Base-by-base conservation (phyloP, 2,329 filamentous ascomycete genomes). In the Trichoderma polysporum region DNA sequence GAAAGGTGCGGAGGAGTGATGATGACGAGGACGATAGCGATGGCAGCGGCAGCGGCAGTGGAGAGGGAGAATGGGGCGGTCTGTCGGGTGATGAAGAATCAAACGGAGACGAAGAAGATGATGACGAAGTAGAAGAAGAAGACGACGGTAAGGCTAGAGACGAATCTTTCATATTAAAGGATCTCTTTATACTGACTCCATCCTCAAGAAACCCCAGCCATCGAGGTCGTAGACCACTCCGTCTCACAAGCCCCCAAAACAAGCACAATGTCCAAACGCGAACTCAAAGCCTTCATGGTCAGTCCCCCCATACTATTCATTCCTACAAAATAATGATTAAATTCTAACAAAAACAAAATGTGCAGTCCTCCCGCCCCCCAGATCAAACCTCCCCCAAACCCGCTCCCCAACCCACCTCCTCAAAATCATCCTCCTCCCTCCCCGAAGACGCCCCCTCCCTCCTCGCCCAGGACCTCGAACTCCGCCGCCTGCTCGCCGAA, bases 401-500 rank as follows among this genome's bases (percentile, higher is more conserved):
- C 68, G 12, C 64, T 65, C 57, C 69, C 56, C 68, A 72, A 45
- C 27, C 71, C 61, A 66, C 70, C 70, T 25, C 74, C 33, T 45
- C 66, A n/a, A 61, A 56, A 17, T 66, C 73, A 71, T 66, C 77
- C 73, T 65, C 73, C 72, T 39, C 79, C 76, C 70, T 79, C 61
- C 78, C 84, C 68, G 87, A 90, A 74, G 86, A 90, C 74, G 85
- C 85, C 60, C 84, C 84, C 70, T 85, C 85, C 12, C 91, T 97
- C 69, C 85, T 98, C 19, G 93, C 94, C 76, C 94, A 97, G 78
- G 95, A 98, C 77, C 88, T 97, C 63, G 94, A 92, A 45, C 88
- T 99, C 15, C 94, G 97, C 77, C 90, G 93, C 54, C 88, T 99
- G 47, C 88, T 99, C 67, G 86, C 90, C 72, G 95, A 99, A 83